Evolutionary conservation across 1,284 basidiomycete genomes (phyloP), one percentile per base, ranked within the genome.

Genomic region (Caloboletus firmus): DNA sequence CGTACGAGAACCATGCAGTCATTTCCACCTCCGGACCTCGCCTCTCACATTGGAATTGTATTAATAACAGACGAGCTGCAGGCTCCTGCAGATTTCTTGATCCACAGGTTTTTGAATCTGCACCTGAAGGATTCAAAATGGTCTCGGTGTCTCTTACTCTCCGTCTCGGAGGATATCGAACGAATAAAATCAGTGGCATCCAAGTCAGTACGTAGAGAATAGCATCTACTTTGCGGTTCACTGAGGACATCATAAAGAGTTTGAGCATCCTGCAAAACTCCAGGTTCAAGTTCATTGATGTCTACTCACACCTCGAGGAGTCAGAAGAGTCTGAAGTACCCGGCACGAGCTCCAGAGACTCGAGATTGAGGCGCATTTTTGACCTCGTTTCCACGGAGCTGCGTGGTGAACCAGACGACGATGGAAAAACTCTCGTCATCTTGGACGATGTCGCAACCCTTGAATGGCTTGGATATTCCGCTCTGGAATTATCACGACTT

Each of bases 51-150:
- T 43, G 66, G 69, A 7, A 55, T 83, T 3, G 61, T 87, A 11
- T 71, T 89, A 1, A 73, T 90, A 12, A 86, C 86, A 4, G 88
- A 91, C 63, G 79, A 85, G 54, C 72, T 89, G 0, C 72, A 76
- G 1, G 79, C 88, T 0, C 83, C 87, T 5, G 83, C 82, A 10
- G 84, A 87, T 56, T 90, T 89, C 60, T 59, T 86, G 15, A 72
- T 91, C 1, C 81, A 86, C 56, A 74, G 73, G 20, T 70, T 73
- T 39, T 58, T 89, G 5, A 63, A 74, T 20, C 59, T 74, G 2
- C 78, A 83, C 55, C 67, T 87, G 34, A 89, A 85, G 67, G 71
- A 74, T 43, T 58, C 69, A 4, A 68, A 70, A 49, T 57, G 62
- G 8, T 58, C 74, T 8, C 69, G 68, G 54, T 73, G 71, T 57